Percentiles rank a stretch among this genome's conserved stretches.
Evolutionary conservation across 2,329 filamentous ascomycete genomes (phyloP).

Genomic region (Stagonosporopsis rhizophila): DNA sequence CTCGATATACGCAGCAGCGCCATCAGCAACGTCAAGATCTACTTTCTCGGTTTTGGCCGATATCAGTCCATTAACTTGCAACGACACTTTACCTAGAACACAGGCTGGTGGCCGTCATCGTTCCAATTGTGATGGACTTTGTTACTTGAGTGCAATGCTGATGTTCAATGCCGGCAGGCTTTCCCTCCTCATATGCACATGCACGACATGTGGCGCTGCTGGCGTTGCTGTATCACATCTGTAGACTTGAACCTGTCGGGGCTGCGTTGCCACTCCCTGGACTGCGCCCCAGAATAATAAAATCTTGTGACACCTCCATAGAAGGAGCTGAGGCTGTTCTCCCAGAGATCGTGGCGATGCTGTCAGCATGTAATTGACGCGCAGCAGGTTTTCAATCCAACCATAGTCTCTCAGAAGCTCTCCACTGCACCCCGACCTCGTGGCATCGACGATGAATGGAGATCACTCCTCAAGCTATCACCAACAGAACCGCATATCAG

Average conservation of each 20-base stretch:
- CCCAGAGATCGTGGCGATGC: neutral
- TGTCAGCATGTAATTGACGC: neutral
- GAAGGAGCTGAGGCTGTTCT: neutral
- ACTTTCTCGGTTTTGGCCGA: neutral
- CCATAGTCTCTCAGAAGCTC: neutral
- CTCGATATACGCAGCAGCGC: neutral
- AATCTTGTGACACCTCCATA: neutral
- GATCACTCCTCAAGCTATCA: neutral
- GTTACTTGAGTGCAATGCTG: slow-evolving; percentile 17
- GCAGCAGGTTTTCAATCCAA: neutral
- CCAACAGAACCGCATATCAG: neutral
- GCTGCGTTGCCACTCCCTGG: neutral
- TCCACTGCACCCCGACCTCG: neutral
- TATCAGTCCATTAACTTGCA: slow-evolving; percentile 23
- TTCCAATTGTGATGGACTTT: slow-evolving; percentile 16
- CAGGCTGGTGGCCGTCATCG: slow-evolving; percentile 3
- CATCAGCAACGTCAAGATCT: neutral
- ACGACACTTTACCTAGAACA: slow-evolving; percentile 27
- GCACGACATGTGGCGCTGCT: slow-evolving; percentile 27
- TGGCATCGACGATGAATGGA: neutral
- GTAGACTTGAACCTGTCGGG: slow-evolving; percentile 10
- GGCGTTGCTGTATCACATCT: slow-evolving; percentile 25
- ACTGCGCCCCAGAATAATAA: neutral
- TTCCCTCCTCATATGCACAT: slow-evolving; percentile 12
- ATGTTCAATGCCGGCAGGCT: slow-evolving; percentile 7